A percentile compares a stretch with the other conserved stretches of the same genome.
Conservation (phyloP, 2,329 filamentous ascomycete genomes). For the Diaporthe capsici region DNA sequence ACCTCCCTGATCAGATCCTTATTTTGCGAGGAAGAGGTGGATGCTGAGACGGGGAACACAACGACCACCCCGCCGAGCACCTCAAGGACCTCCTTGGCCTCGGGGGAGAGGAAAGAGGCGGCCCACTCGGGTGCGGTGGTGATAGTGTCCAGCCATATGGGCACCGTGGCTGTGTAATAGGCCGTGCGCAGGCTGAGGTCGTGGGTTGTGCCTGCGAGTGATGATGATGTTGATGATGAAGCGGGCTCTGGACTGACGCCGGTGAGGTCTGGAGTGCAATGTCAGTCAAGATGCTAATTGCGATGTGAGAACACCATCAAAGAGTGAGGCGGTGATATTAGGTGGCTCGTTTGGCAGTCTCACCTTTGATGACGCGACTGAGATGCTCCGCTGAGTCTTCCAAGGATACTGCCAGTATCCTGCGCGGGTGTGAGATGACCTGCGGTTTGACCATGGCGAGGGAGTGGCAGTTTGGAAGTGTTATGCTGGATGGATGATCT, state of each 20-base stretch:
- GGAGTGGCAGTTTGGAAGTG: not conserved
- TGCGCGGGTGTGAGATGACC: conserved; percentile 65
- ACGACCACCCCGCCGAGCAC: conserved; percentile 73
- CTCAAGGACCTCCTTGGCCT: conserved; percentile 73
- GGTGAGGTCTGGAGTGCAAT: conserved; percentile 62
- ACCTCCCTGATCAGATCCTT: conserved; percentile 65
- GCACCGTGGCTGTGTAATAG: conserved; percentile 73
- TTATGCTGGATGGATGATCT: not conserved
- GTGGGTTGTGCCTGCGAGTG: conserved; percentile 73
- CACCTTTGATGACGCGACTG: conserved; percentile 68
- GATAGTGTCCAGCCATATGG: conserved; percentile 78
- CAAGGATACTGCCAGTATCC: conserved; percentile 71
- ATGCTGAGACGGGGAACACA: conserved; percentile 60
- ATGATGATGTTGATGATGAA: conserved; percentile 53
- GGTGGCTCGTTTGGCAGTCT: not conserved
- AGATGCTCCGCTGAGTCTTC: conserved; percentile 62
- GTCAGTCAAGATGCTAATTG: conserved; percentile 35
- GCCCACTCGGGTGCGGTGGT: conserved; percentile 67
- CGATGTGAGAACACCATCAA: conserved; percentile 7
- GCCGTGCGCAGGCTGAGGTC: conserved; percentile 66
- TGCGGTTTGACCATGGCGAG: conserved; percentile 33
- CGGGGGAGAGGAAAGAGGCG: conserved; percentile 69
- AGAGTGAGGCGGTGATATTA: not conserved
- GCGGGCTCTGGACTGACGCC: conserved; percentile 59
- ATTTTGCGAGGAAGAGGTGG: conserved; percentile 42